A percentile compares a stretch with the other conserved stretches of the same genome.
These are phyloP conservation scores for Helicostylum pulchrum DNA, from an alignment of 192 early-diverging fungal genomes.

Conservation along the genomic window DNA sequence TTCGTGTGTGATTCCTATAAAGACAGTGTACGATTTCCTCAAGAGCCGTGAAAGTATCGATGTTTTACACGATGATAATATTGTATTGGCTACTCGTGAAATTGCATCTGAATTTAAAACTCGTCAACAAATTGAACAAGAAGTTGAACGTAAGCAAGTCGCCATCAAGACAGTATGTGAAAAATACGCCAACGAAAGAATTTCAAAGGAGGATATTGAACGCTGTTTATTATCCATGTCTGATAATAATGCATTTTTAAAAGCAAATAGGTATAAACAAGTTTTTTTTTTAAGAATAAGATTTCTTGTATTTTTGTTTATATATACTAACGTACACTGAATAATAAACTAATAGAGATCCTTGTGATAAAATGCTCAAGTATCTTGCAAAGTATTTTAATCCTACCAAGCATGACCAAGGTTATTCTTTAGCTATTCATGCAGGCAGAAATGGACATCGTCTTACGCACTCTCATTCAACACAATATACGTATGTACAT, in stretches of 20 bases:
- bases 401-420: conserved; percentile 59
- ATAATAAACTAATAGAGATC: conserved; percentile 76
- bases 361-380: conserved; percentile 89
- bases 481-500: conserved; percentile 88
- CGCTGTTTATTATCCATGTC: conserved; percentile 92
- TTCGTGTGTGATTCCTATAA: conserved; percentile 77
- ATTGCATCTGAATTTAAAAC: conserved; percentile 62
- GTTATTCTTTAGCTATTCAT: conserved; percentile 79
- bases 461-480: conserved; percentile 88
- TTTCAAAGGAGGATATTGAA: conserved; percentile 65
- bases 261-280: conserved; percentile 63
- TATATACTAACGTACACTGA: not conserved
- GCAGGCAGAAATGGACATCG: conserved; percentile 82
- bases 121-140: conserved; percentile 65
- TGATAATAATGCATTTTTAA: conserved; percentile 94
- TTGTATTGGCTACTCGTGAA: conserved; percentile 71
- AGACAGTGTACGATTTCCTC: conserved; percentile 82
- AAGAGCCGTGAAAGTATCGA: conserved; percentile 59
- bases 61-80: conserved; percentile 81
- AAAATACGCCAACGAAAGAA: conserved; percentile 63
- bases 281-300: not conserved
- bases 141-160: conserved; percentile 85
- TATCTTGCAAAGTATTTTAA: conserved; percentile 76
- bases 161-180: conserved; percentile 82
- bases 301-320: no score